These are phyloP conservation scores for Hygrocybe coccinea DNA, from an alignment of 768 basidiomycete species.

Conservation along the genomic window DNA sequence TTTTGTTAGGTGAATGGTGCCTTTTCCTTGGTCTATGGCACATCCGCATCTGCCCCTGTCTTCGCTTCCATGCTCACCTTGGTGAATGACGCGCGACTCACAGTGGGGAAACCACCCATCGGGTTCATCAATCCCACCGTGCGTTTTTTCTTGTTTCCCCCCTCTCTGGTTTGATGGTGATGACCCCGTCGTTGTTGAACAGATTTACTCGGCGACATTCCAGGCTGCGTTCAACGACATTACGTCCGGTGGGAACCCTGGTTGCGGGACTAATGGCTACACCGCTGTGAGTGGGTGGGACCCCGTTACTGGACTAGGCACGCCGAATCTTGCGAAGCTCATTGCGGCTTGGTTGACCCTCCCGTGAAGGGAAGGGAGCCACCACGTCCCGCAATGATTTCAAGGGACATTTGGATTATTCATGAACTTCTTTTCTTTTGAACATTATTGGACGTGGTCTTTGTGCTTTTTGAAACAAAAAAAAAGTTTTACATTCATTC, in stretches of 20 bases:
- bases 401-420: too few relatives aligned
- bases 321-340: slow-evolving; percentile 38
- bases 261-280: slow-evolving; percentile 40
- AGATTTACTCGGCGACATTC: slow-evolving; percentile 7
- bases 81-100: slow-evolving; percentile 49
- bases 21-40: slow-evolving; percentile 42
- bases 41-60: slow-evolving; percentile 46
- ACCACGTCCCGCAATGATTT: too few relatives aligned
- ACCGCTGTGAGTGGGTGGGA: slow-evolving; percentile 34
- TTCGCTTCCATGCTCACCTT: slow-evolving; percentile 46
- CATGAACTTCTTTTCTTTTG: too few relatives aligned
- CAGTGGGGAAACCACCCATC: slow-evolving; percentile 36
- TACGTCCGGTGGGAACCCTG: slow-evolving; percentile 39
- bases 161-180: not conserved
- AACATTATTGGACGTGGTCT: too few relatives aligned
- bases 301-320: slow-evolving; percentile 49
- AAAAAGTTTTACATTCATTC: too few relatives aligned
- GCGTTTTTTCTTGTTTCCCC: slow-evolving; percentile 16
- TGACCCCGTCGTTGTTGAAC: not conserved
- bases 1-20: slow-evolving; percentile 30
- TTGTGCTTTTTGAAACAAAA: too few relatives aligned
- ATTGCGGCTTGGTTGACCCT: slow-evolving; percentile 31
- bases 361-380: slow-evolving; percentile 14
- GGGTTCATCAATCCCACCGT: slow-evolving; percentile 47
- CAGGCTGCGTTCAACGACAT: slow-evolving; percentile 46